Conservation (phyloP, 352 stramenopile species). For the Globisporangium megalacanthum region DNA sequence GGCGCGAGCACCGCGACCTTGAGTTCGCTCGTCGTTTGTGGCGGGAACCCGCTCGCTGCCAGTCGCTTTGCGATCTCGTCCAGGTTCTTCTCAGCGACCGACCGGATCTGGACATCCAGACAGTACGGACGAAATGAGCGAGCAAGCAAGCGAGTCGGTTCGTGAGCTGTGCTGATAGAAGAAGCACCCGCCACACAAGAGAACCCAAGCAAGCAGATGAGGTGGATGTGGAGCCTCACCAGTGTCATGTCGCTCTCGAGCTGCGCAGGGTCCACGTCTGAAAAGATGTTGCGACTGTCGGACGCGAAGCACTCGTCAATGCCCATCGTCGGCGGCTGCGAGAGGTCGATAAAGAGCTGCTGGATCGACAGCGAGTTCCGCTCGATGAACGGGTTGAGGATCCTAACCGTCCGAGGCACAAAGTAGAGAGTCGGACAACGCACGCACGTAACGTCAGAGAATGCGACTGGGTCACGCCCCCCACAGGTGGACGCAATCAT, state of each 20-base stretch:
- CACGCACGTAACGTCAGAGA: too few species aligned
- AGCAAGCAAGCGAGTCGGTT: background rate
- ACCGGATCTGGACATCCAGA: conserved; percentile 37
- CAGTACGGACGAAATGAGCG: too few species aligned
- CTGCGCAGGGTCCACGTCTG: conserved; percentile 45
- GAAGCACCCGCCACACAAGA: background rate
- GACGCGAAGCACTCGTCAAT: conserved; percentile 73
- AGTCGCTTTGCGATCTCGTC: conserved; percentile 68
- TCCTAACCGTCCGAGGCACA: conserved; percentile 19
- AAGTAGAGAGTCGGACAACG: too few species aligned
- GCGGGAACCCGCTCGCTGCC: conserved; percentile 28
- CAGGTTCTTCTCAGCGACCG: conserved; percentile 68
- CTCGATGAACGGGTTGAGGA: conserved; percentile 86
- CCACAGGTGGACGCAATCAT: too few species aligned
- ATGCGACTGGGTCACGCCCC: too few species aligned
- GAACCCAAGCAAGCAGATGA: background rate
- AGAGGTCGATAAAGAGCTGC: conserved; percentile 69
- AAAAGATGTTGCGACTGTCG: conserved; percentile 73
- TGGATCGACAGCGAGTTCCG: conserved; percentile 74
- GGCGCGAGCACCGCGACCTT: conserved; percentile 37
- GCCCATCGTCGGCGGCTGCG: conserved; percentile 48
- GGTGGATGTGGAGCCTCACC: conserved; percentile 19
- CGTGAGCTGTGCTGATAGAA: background rate
- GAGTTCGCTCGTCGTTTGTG: conserved; percentile 45
- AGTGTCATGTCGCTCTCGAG: conserved; percentile 51